Evolutionary conservation across 2,329 filamentous ascomycete species (phyloP), one percentile per base, ranked within the genome.

Genomic region (Aspergillus neoniger): DNA sequence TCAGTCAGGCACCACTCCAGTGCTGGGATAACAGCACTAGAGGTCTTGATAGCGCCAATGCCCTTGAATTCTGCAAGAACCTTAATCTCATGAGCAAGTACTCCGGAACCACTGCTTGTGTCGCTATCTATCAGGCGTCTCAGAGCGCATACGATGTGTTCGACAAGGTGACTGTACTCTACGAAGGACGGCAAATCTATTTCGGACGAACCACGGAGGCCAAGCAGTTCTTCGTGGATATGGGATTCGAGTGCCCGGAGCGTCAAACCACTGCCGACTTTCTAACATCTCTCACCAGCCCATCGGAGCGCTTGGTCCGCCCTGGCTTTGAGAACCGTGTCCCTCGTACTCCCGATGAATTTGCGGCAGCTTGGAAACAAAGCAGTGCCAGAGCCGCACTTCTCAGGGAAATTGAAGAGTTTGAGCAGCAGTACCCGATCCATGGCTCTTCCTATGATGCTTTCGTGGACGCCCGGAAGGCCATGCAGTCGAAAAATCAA

Each of bases 161-260:
- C 63, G 88, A 91, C 72, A 91, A 90, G 69, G 84, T 84, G 0
- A 80, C 84, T 0, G 85, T 92, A 0, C 78, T 91, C 0, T 90
- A 91, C 68, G 87, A 91, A 65, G 89, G 89, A 1, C 82, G 86
- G 0, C 84, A 91, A 68, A 91, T 92, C 65, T 92, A 86, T 77
- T 92, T 88, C 65, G 90, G 90, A 0, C 82, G 82, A 0, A 83
- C 85, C 0, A 69, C 67, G 2, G 73, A 80, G 2, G 89, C 89
- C 0, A 86, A 83, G 64, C 69, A 67, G 0, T 91, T 85, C 74
- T 91, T 92, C 62, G 85, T 88, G 67, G 76, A 81, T 4, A 82
- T 88, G 70, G 89, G 89, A 12, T 91, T 86, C 80, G 71, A 82
- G 38, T 91, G 88, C 65, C 87, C 88, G 0, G 73, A 81, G 2